These are phyloP conservation scores for Sphagnum magellanicum DNA, from an alignment of 228 moss, liverwort and hornwort species.

Conservation along the genomic window DNA sequence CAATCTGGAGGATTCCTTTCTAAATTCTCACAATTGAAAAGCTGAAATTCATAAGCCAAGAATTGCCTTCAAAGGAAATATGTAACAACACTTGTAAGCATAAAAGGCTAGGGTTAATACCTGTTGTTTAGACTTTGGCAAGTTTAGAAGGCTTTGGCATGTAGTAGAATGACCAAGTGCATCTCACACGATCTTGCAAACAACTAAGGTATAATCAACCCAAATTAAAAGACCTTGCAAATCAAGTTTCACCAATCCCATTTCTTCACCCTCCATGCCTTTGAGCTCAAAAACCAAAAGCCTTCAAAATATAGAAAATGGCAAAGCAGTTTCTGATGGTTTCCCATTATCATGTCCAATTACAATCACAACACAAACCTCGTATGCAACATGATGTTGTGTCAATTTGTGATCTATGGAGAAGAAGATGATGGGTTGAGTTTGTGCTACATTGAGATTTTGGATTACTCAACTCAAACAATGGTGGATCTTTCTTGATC, in stretches of 20 bases:
- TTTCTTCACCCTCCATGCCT: constrained; percentile 2
- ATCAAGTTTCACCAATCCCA: constrained; percentile 5
- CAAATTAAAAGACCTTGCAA: constrained; percentile 42
- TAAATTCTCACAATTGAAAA: too few relatives aligned
- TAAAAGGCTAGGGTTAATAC: too few relatives aligned
- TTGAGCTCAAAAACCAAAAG: constrained; percentile 42
- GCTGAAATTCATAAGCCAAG: too few relatives aligned
- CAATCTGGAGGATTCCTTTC: too few relatives aligned
- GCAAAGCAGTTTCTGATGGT: constrained; percentile 46
- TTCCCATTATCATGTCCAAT: constrained; percentile 61
- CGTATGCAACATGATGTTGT: neutral
- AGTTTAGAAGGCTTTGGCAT: constrained; percentile 36
- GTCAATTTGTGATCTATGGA: too few relatives aligned
- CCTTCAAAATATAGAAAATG: constrained; percentile 39
- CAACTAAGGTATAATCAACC: constrained; percentile 58
- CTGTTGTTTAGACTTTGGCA: neutral
- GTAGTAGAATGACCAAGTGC: constrained; percentile 28
- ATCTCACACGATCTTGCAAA: constrained; percentile 53
- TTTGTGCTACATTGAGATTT: too few relatives aligned
- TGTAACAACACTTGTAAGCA: too few relatives aligned
- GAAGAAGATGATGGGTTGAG: too few relatives aligned
- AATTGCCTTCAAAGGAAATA: too few relatives aligned
- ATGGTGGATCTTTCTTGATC: too few relatives aligned
- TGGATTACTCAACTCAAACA: too few relatives aligned
- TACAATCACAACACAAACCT: constrained; percentile 43